Evolutionary conservation across 2,329 filamentous ascomycete species (phyloP).

Genomic region (Pseudopithomyces chartarum): DNA sequence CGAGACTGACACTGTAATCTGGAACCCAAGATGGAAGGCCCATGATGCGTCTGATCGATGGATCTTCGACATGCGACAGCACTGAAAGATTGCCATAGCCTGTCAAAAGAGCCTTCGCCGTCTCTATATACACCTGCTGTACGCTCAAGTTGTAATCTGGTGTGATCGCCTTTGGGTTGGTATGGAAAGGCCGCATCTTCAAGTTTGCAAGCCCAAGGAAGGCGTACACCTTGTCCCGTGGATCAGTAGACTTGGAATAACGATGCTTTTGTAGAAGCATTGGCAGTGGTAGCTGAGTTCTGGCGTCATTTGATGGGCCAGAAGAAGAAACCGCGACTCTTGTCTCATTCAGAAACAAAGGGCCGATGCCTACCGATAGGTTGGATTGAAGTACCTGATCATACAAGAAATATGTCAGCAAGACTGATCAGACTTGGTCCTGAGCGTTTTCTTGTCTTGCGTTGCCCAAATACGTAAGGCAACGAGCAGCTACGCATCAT

Average conservation of each 20-base stretch:
- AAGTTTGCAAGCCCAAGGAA: constrained; percentile 29
- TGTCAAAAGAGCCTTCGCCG: constrained; percentile 21
- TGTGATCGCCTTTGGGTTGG: constrained; percentile 16
- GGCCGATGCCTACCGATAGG: constrained; percentile 23
- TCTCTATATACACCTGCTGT: constrained; percentile 25
- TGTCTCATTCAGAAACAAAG: constrained; percentile 30
- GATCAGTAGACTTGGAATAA: constrained; percentile 29
- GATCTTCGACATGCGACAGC: constrained; percentile 31
- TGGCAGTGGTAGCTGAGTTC: constrained; percentile 17
- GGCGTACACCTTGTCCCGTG: constrained; percentile 37
- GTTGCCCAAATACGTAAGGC: background rate
- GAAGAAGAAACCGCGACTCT: constrained; percentile 14
- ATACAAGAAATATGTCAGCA: background rate
- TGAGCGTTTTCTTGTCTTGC: background rate
- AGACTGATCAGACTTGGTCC: background rate
- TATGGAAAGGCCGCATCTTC: constrained; percentile 24
- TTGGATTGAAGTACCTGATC: constrained; percentile 15
- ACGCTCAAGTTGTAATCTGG: constrained; percentile 29
- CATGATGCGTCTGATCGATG: constrained; percentile 15
- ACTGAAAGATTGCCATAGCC: constrained; percentile 24
- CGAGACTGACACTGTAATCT: constrained; percentile 27
- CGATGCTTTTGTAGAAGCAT: constrained; percentile 30
- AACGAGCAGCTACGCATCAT: background rate
- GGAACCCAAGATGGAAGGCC: constrained; percentile 34
- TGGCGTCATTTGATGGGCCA: background rate